Base-by-base conservation (phyloP, 495 filamentous ascomycete genomes). In the Patellaria atrata region DNA sequence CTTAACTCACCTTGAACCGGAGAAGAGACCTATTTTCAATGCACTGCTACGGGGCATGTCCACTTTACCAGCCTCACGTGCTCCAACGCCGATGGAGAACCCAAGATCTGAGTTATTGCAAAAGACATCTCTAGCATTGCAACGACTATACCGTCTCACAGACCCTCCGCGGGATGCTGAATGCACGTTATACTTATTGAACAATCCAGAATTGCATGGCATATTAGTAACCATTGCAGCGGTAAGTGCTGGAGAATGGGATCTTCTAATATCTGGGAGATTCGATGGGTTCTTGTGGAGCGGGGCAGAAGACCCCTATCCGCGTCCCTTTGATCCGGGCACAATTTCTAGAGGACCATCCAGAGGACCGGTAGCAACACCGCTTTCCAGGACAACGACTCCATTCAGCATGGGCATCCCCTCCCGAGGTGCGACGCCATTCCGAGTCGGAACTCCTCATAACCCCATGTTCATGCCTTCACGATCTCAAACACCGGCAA, bases 281-380 rank as follows among this genome's bases (percentile, higher is more conserved):
- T 96, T 99, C 50, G 89, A 97, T 52, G 87, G 87, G 3, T 96
- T 97, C 60, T 70, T 97, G 13, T 89, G 86, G 71, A 86, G 81
- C 27, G 86, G 86, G n/a, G 82, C 79, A 21, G 85, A 93, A 45
- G 69, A 70, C 37, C 43, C 61, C 10, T 47, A 65, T 27, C 54
- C 55, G 18, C 51, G 14, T 5, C 27, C 31, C 12, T 51, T 24
- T 13, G 33, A n/a, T 62, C 18, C 62, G 20, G 44, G 53, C 35
- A 33, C 44, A 12, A 34, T 23, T 12, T 76, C 73, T 12, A 63
- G 70, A 8, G 61, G 66, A 17, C 59, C 68, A 13, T 71, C 70
- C 8, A 52, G 53, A 30, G 64, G 56, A 23, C 60, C 64, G 11
- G 64, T 62, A n/a, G 30, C 24, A 17, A 42, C 48, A 12, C 45